phyloP scores from a whole-genome alignment of 1,284 basidiomycete species.

The Afroboletus lepidellus region DNA sequence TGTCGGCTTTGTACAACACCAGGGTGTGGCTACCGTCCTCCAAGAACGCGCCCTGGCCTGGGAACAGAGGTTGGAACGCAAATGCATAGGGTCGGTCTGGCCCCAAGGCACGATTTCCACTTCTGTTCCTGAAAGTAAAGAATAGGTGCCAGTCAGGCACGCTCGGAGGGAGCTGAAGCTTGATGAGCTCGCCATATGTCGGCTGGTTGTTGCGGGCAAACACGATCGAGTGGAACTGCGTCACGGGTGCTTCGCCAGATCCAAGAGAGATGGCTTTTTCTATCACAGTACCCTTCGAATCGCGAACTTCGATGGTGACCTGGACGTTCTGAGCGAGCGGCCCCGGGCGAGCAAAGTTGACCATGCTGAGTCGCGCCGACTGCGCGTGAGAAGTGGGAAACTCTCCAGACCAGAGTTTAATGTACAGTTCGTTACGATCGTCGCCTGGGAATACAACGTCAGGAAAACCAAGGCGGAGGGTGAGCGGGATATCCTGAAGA shows the following conservation, averaged over 20 bases:
- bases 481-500: slow-evolving; percentile 80
- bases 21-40: slow-evolving; percentile 90
- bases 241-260: slow-evolving; percentile 78
- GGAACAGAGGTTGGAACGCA: slow-evolving; percentile 87
- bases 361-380: slow-evolving; percentile 55
- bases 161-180: slow-evolving; percentile 74
- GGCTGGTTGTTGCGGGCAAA: slow-evolving; percentile 84
- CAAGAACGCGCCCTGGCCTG: slow-evolving; percentile 76
- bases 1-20: slow-evolving; percentile 80
- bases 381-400: slow-evolving; percentile 61
- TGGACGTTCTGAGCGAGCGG: slow-evolving; percentile 74
- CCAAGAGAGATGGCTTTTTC: slow-evolving; percentile 82
- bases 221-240: slow-evolving; percentile 87
- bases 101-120: slow-evolving; percentile 49
- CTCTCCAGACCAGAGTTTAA: slow-evolving; percentile 91
- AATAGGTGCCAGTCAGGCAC: slow-evolving; percentile 88
- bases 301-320: slow-evolving; percentile 87
- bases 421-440: slow-evolving; percentile 90
- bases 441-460: slow-evolving; percentile 95
- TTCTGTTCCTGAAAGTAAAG: slow-evolving; percentile 89
- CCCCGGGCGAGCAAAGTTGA: slow-evolving; percentile 58
- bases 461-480: slow-evolving; percentile 91
- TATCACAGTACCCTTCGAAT: slow-evolving; percentile 69
- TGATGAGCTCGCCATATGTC: slow-evolving; percentile 92
- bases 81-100: slow-evolving; percentile 87